Evolutionary conservation across 1,284 basidiomycete species (phyloP).

Genomic region (Boletus albobrunnescens): DNA sequence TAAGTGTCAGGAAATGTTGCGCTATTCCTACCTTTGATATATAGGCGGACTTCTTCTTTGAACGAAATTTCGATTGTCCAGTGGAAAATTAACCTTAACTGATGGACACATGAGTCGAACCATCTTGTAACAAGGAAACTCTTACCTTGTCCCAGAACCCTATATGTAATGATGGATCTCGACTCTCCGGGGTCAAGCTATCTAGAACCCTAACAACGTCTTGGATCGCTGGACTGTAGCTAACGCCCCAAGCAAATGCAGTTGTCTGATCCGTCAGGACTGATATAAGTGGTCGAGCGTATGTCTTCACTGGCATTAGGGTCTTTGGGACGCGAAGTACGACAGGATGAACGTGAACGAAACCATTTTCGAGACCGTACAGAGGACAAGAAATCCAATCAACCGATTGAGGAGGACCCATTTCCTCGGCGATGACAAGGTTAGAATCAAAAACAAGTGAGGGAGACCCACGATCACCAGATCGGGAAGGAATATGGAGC

Average conservation of each 20-base stretch:
- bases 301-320: conserved; percentile 93
- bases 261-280: conserved; percentile 67
- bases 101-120: conserved; percentile 9
- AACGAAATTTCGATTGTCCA: conserved; percentile 79
- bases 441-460: conserved; percentile 74
- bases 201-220: conserved; percentile 87
- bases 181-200: conserved; percentile 73
- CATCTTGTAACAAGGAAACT: background rate
- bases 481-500: conserved; percentile 52
- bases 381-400: conserved; percentile 71
- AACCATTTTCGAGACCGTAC: conserved; percentile 50
- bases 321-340: conserved; percentile 81
- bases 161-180: conserved; percentile 82
- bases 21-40: conserved; percentile 70
- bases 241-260: conserved; percentile 86
- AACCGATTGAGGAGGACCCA: conserved; percentile 67
- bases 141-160: conserved; percentile 92
- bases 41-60: conserved; percentile 69
- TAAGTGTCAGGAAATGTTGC: conserved; percentile 2
- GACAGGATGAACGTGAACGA: conserved; percentile 54
- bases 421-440: conserved; percentile 88
- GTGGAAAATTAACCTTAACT: conserved; percentile 83
- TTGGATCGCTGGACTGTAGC: conserved; percentile 82
- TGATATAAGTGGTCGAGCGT: conserved; percentile 73
- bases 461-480: conserved; percentile 32